These are phyloP conservation scores for Penicillium sp. DNA, from an alignment of 2,329 filamentous ascomycete genomes.

Conservation along the genomic window DNA sequence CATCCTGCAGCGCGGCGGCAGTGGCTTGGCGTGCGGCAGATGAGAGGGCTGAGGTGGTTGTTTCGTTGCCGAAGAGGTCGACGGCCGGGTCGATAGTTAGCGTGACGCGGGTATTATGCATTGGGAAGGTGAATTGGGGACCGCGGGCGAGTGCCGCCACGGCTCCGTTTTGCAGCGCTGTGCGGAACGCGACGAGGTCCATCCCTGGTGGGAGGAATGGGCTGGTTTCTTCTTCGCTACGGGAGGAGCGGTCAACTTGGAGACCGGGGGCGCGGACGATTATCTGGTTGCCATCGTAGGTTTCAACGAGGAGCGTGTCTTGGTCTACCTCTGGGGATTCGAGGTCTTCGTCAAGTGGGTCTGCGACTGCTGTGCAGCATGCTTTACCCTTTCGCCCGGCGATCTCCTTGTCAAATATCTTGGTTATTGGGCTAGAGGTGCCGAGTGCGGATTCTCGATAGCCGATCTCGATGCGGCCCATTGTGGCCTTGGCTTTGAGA, in stretches of 20 bases:
- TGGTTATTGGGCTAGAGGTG: conserved; percentile 57
- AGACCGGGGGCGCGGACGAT: conserved; percentile 56
- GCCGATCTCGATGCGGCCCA: conserved; percentile 90
- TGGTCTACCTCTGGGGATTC: conserved; percentile 15
- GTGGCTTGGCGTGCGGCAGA: conserved; percentile 69
- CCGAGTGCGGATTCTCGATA: conserved; percentile 80
- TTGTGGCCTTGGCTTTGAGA: conserved; percentile 79
- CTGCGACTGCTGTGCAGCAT: conserved; percentile 67
- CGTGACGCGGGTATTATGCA: conserved; percentile 72
- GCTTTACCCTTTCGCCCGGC: conserved; percentile 78
- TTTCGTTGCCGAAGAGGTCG: conserved; percentile 67
- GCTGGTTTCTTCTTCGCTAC: conserved; percentile 41
- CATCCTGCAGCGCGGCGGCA: conserved; percentile 65
- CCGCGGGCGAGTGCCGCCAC: conserved; percentile 82
- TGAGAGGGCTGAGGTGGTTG: conserved; percentile 65
- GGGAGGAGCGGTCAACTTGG: conserved; percentile 36
- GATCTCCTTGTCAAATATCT: conserved; percentile 73
- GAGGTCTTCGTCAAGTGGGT: conserved; percentile 53
- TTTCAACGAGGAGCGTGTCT: conserved; percentile 43
- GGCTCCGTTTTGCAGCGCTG: conserved; percentile 71
- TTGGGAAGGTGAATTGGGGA: conserved; percentile 73
- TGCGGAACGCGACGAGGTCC: conserved; percentile 50
- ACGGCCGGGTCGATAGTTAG: conserved; percentile 65
- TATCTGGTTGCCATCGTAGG: conserved; percentile 69
- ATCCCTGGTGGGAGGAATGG: conserved; percentile 57